Percentiles rank a stretch among this genome's conserved stretches.
Conservation (phyloP, 2,329 filamentous ascomycete genomes). For the Trichoderma sp. region DNA sequence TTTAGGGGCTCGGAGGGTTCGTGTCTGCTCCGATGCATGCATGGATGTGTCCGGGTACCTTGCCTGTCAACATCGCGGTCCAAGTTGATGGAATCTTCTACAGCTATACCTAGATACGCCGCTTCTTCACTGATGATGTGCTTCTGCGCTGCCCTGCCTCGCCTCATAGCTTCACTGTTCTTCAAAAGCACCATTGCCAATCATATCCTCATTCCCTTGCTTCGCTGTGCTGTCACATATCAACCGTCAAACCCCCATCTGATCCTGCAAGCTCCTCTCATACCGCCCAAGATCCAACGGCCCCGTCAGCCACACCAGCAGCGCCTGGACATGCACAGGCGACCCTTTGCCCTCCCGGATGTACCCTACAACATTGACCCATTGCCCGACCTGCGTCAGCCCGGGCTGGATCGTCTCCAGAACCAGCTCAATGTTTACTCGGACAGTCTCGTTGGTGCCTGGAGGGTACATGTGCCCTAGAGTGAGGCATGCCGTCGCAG, state of each 20-base stretch:
- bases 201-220: background rate
- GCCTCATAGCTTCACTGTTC: background rate
- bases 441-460: conserved; percentile 50
- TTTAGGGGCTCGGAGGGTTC: conserved; percentile 6
- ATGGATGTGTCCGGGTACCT: background rate
- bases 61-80: background rate
- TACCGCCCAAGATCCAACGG: conserved; percentile 72
- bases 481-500: conserved; percentile 60
- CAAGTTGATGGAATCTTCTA: too few relatives aligned
- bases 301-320: conserved; percentile 77
- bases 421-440: conserved; percentile 72
- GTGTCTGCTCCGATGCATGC: background rate
- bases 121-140: background rate
- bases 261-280: conserved; percentile 57
- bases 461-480: conserved; percentile 69
- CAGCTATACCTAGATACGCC: too few relatives aligned
- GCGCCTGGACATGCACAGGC: conserved; percentile 65
- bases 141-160: background rate
- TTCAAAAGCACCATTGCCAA: background rate
- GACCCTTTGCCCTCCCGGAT: conserved; percentile 46
- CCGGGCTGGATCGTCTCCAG: conserved; percentile 65
- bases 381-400: conserved; percentile 72
- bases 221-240: too few relatives aligned
- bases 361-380: conserved; percentile 89
- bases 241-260: conserved; percentile 28